A percentile compares a stretch with the other conserved stretches of the same genome.
Evolutionary conservation across 306 rosid species (phyloP).

Genomic region (Prunus padus): DNA sequence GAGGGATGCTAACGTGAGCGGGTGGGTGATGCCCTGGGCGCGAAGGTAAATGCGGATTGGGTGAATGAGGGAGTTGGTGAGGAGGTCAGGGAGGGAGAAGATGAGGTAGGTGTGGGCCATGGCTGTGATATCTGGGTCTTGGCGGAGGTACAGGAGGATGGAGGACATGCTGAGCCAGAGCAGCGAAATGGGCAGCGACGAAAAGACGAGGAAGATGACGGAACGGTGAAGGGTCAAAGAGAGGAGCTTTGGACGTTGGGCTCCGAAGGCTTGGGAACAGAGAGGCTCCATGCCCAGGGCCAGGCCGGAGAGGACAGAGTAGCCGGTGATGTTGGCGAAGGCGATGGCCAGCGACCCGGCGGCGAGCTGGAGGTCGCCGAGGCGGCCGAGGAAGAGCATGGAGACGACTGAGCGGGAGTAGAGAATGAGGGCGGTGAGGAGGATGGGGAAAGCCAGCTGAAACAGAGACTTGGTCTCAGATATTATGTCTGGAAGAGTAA

Average conservation of each 20-base stretch:
- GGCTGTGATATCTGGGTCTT: conserved; percentile 42
- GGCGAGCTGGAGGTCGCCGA: conserved; percentile 70
- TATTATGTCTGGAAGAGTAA: conserved; percentile 23
- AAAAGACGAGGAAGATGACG: conserved; percentile 53
- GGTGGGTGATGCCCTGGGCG: conserved; percentile 71
- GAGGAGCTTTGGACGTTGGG: conserved; percentile 66
- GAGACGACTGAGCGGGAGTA: conserved; percentile 81
- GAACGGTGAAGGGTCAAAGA: conserved; percentile 80
- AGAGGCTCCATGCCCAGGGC: conserved; percentile 93
- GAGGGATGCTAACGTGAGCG: conserved; percentile 66
- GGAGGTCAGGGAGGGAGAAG: conserved; percentile 70
- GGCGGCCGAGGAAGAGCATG: conserved; percentile 76
- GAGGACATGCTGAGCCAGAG: conserved; percentile 68
- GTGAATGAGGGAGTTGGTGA: conserved; percentile 75
- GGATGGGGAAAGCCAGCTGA: conserved; percentile 58
- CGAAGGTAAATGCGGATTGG: conserved; percentile 94
- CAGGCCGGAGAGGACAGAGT: conserved; percentile 75
- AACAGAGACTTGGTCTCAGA: conserved; percentile 54
- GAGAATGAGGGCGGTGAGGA: conserved; percentile 65
- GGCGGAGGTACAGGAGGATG: conserved; percentile 46
- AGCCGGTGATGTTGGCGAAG: conserved; percentile 89
- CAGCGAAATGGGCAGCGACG: conserved; percentile 71
- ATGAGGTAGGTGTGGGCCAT: conserved; percentile 61
- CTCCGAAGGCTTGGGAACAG: conserved; percentile 94
- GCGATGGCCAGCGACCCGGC: conserved; percentile 83